phyloP scores from a whole-genome alignment of 2,329 filamentous ascomycete species.

The Alternaria postmessia region DNA sequence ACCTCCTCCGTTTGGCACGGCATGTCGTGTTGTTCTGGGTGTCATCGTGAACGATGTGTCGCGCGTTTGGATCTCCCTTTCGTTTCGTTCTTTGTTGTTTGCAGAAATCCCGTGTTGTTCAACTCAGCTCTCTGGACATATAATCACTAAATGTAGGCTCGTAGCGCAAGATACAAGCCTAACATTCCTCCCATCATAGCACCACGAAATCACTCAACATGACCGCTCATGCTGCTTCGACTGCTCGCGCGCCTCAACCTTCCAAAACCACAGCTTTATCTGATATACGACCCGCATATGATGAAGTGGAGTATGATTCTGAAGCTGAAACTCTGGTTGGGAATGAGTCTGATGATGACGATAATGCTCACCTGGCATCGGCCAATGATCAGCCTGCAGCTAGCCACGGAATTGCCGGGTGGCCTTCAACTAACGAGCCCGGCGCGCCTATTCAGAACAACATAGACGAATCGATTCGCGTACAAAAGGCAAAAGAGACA shows the following conservation, averaged over 20 bases:
- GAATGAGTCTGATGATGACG: slow-evolving; percentile 12
- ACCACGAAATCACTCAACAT: neutral
- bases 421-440: slow-evolving; percentile 4
- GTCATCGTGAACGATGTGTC: neutral
- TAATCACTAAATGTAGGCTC: neutral
- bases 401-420: slow-evolving; percentile 2
- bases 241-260: neutral
- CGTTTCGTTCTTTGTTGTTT: neutral
- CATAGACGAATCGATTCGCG: neutral
- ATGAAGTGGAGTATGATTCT: slow-evolving; percentile 8
- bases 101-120: neutral
- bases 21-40: neutral
- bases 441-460: neutral
- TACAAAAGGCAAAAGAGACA: neutral
- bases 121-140: neutral
- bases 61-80: neutral
- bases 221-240: neutral
- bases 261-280: slow-evolving; percentile 3
- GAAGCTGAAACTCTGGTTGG: slow-evolving; percentile 10
- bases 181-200: neutral
- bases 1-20: neutral
- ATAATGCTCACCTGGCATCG: slow-evolving; percentile 3
- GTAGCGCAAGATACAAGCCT: neutral
- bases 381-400: slow-evolving; percentile 5
- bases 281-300: slow-evolving; percentile 10